Percentiles rank a stretch among this genome's conserved stretches.
These are phyloP conservation scores for Alternaria rosae DNA, from an alignment of 2,329 filamentous ascomycete genomes.

Conservation along the genomic window DNA sequence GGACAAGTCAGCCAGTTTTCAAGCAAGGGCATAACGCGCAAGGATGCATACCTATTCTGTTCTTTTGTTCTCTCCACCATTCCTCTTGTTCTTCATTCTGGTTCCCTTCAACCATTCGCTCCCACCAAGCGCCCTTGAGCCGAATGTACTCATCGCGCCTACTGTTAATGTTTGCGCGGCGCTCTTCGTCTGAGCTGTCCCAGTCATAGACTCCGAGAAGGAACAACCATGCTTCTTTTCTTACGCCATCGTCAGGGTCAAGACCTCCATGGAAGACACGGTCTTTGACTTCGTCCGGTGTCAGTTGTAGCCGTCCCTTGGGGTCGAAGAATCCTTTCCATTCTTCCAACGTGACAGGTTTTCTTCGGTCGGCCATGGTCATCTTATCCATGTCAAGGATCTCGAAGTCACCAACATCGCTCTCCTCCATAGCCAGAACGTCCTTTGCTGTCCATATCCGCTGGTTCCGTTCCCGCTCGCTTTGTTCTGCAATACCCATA, in stretches of 20 bases:
- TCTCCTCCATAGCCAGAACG: slow-evolving; percentile 92
- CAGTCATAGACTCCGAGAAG: slow-evolving; percentile 90
- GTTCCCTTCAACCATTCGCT: slow-evolving; percentile 82
- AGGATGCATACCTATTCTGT: slow-evolving; percentile 79
- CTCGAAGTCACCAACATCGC: slow-evolving; percentile 94
- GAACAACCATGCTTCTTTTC: slow-evolving; percentile 97
- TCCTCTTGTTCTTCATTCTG: slow-evolving; percentile 83
- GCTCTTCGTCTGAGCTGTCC: slow-evolving; percentile 87
- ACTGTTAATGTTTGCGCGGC: slow-evolving; percentile 82
- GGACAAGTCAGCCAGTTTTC: slow-evolving; percentile 54
- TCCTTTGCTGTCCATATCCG: slow-evolving; percentile 93
- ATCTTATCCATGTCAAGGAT: slow-evolving; percentile 82
- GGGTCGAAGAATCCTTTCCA: slow-evolving; percentile 92
- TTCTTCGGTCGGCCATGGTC: slow-evolving; percentile 78
- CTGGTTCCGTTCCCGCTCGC: slow-evolving; percentile 83
- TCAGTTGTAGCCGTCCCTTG: slow-evolving; percentile 78
- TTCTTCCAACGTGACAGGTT: slow-evolving; percentile 79
- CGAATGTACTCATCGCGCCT: slow-evolving; percentile 92
- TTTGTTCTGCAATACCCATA: slow-evolving; percentile 98
- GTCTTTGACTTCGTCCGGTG: slow-evolving; percentile 92
- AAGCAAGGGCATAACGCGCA: neutral
- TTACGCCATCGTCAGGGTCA: slow-evolving; percentile 84
- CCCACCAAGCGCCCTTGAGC: slow-evolving; percentile 96
- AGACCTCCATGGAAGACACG: slow-evolving; percentile 96
- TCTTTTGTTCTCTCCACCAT: slow-evolving; percentile 96